Evolutionary conservation across 306 rosid species (phyloP).

Genomic region (Spatholobus suberectus): DNA sequence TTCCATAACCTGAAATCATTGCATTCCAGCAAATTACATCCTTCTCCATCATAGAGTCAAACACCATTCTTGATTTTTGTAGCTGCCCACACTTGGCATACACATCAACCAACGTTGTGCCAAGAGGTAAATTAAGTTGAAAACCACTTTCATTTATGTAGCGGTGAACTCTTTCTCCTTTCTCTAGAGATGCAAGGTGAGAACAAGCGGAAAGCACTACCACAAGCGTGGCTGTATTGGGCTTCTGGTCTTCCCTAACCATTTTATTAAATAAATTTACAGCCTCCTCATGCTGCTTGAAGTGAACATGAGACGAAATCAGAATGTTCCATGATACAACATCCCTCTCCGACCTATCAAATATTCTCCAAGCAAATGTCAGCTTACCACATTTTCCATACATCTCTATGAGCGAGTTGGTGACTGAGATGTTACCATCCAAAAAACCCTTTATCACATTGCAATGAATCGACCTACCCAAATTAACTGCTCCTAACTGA

Average conservation of each 20-base stretch:
- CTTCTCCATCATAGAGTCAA: constrained; percentile 15
- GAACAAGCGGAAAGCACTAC: constrained; percentile 19
- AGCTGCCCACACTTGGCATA: constrained; percentile 12
- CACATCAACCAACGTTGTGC: neutral
- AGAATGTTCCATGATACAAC: neutral
- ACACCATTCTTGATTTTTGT: neutral
- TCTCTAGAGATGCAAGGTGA: neutral
- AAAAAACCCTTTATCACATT: neutral
- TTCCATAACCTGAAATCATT: constrained; percentile 15
- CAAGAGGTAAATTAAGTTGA: neutral
- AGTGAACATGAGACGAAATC: neutral
- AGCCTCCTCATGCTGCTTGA: neutral
- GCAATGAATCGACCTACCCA: constrained; percentile 13
- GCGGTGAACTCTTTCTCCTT: constrained; percentile 3
- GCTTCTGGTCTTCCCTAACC: neutral
- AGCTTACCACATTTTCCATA: constrained; percentile 1
- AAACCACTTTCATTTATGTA: neutral
- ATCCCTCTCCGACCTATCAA: neutral
- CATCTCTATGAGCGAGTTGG: neutral
- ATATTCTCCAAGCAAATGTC: neutral
- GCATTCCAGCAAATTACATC: constrained; percentile 18
- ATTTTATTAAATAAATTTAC: neutral
- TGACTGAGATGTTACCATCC: neutral
- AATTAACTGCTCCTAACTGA: neutral
- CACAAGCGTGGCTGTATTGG: neutral